Base-by-base conservation (phyloP, 805 yeast species). In the Pichia exigua region DNA sequence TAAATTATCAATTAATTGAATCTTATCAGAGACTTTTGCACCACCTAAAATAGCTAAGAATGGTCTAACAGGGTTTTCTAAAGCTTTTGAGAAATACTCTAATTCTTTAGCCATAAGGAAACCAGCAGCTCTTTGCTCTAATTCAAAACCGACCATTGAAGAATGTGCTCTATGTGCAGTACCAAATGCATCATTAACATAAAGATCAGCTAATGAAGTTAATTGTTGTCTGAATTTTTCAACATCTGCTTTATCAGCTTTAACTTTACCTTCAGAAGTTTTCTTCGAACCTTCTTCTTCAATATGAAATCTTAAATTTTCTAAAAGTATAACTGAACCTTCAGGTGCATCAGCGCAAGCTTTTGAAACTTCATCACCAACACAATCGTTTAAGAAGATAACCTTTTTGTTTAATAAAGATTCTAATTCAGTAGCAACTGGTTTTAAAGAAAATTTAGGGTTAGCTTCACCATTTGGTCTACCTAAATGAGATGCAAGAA, bases 161-260 rank as follows among this genome's bases (percentile, higher is more conserved):
- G 97, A 90, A 80, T 94, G 99, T 58, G 99, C 99, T 81, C 99
- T 89, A 86, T 94, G 99, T 53, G 98, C 97, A 58, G 99, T 94
- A 73, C 99, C 99, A 67, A 94, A 94, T 54, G 97, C 98, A 72
- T 94, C 99, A 77, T 94, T 85, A 71, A 94, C 82, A 79, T 94
- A 94, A 59, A 94, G 96, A 67, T 94, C 99, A 61, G 97, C 98
- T 66, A 94, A 79, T 52, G 90, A 75, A 65, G 96, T 87, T 75
- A 94, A 83, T 69, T 87, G 83, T 66, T 81, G 68, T 82, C 99
- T 88, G 87, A 94, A 94, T 63, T 75, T 80, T 68, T 77, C 83
- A 62, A 94, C 97, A 60, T 73, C 87, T 65, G 79, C 96, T 58
- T 83, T 76, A 61, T 87, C 82, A 57, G 98, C 97, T 85, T 94